phyloP scores from a whole-genome alignment of 2,329 filamentous ascomycete species.

The Capronia americana region DNA sequence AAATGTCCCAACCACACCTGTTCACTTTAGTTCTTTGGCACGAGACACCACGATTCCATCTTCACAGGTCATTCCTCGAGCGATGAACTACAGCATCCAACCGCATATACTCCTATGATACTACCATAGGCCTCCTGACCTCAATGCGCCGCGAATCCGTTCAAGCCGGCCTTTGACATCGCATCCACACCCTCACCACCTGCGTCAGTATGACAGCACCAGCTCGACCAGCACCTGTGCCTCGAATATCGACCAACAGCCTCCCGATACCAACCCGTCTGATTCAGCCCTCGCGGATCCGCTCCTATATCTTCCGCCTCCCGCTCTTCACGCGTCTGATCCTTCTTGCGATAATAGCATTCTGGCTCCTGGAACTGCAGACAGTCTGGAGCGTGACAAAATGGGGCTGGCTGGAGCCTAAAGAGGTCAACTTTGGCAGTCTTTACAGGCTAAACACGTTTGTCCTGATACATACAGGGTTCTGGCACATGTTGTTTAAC shows the following conservation, averaged over 20 bases:
- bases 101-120: neutral
- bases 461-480: constrained; percentile 80
- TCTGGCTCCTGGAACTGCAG: constrained; percentile 74
- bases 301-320: constrained; percentile 82
- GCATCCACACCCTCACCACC: constrained; percentile 13
- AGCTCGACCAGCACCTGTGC: constrained; percentile 1
- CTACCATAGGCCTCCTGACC: neutral
- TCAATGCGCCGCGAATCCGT: neutral
- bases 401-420: constrained; percentile 81
- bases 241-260: constrained; percentile 31
- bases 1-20: constrained; percentile 4
- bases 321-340: constrained; percentile 83
- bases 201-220: constrained; percentile 26
- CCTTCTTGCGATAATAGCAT: constrained; percentile 67
- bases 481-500: constrained; percentile 83
- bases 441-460: constrained; percentile 95
- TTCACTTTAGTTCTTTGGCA: constrained; percentile 10
- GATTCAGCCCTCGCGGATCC: constrained; percentile 75
- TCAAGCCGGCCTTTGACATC: constrained; percentile 1
- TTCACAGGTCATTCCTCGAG: neutral
- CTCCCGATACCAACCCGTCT: constrained; percentile 32
- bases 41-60: constrained; percentile 10
- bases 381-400: constrained; percentile 72
- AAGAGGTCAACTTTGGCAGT: constrained; percentile 79
- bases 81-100: neutral